phyloP scores from a whole-genome alignment of 768 basidiomycete genomes.

The Roridomyces roridus region DNA sequence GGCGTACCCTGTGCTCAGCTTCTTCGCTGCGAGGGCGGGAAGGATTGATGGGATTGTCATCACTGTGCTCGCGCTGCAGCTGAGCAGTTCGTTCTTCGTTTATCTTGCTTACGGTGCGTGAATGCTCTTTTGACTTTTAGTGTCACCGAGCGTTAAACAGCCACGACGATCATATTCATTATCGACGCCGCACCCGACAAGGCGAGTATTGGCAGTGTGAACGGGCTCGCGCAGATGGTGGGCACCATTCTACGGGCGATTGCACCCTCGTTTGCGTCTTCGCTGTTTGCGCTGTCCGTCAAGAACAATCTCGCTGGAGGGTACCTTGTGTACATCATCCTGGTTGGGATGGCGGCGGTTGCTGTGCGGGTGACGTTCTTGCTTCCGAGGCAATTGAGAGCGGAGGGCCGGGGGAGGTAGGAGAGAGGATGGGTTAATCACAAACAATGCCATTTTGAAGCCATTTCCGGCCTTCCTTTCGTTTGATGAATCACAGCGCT shows the following conservation, averaged over 20 bases:
- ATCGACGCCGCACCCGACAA: conserved; percentile 20
- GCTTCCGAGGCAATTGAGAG: too few species aligned
- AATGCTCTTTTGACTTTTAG: background rate
- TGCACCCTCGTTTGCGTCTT: conserved; percentile 28
- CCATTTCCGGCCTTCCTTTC: too few species aligned
- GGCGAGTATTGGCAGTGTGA: conserved; percentile 32
- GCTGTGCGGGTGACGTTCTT: too few species aligned
- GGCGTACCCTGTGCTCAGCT: conserved; percentile 5
- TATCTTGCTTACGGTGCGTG: background rate
- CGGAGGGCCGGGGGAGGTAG: too few species aligned
- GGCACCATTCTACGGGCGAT: conserved; percentile 27
- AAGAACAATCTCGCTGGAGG: conserved; percentile 32
- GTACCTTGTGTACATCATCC: conserved; percentile 27
- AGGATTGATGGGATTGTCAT: background rate
- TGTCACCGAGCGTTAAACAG: background rate
- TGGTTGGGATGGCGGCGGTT: too few species aligned
- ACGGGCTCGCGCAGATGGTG: conserved; percentile 36
- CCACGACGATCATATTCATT: background rate
- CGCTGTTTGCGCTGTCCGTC: conserved; percentile 34
- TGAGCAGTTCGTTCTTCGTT: background rate
- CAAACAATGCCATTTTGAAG: too few species aligned
- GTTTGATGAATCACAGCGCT: too few species aligned
- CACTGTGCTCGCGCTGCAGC: background rate
- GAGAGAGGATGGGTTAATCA: too few species aligned
- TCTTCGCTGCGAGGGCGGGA: conserved; percentile 7